These are phyloP conservation scores for Sarocladiaceae sp. DNA, from an alignment of 2,329 filamentous ascomycete species.

Conservation along the genomic window DNA sequence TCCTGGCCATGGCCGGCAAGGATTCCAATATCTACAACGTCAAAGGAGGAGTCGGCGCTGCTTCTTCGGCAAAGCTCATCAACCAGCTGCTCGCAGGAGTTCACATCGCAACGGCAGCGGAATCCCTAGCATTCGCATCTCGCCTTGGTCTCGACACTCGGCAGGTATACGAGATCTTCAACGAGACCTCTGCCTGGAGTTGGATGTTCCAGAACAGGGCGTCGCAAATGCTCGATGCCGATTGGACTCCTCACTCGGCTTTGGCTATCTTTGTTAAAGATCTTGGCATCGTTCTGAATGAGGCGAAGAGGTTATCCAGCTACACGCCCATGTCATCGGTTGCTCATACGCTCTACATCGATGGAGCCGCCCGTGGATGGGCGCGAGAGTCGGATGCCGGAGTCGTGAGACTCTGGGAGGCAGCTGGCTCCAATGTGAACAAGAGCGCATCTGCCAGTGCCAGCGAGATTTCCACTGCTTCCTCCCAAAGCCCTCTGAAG, in stretches of 20 bases:
- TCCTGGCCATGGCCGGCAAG: slow-evolving; percentile 26
- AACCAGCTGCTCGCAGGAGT: slow-evolving; percentile 53
- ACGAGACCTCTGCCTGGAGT: slow-evolving; percentile 28
- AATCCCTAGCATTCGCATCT: slow-evolving; percentile 51
- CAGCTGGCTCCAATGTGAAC: slow-evolving; percentile 16
- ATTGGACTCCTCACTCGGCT: slow-evolving; percentile 28
- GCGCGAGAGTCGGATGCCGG: slow-evolving; percentile 28
- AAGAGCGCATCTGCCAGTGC: slow-evolving; percentile 9
- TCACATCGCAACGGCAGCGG: slow-evolving; percentile 48
- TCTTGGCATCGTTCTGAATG: slow-evolving; percentile 25
- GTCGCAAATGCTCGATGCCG: slow-evolving; percentile 27
- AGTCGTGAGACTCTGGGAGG: slow-evolving; percentile 32
- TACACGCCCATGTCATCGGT: slow-evolving; percentile 23
- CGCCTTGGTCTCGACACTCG: slow-evolving; percentile 45
- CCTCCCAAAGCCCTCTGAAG: background rate
- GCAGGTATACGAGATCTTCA: slow-evolving; percentile 40
- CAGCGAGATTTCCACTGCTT: background rate
- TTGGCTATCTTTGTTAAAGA: slow-evolving; percentile 30
- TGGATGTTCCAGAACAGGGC: slow-evolving; percentile 31
- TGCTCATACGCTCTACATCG: slow-evolving; percentile 25
- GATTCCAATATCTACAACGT: slow-evolving; percentile 36
- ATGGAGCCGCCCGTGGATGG: slow-evolving; percentile 24
- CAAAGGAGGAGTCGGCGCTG: slow-evolving; percentile 42
- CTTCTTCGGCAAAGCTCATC: slow-evolving; percentile 51
- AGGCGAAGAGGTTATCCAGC: slow-evolving; percentile 22